phyloP scores from a whole-genome alignment of 129 eudicot genomes.

The Deinandra increscens region DNA sequence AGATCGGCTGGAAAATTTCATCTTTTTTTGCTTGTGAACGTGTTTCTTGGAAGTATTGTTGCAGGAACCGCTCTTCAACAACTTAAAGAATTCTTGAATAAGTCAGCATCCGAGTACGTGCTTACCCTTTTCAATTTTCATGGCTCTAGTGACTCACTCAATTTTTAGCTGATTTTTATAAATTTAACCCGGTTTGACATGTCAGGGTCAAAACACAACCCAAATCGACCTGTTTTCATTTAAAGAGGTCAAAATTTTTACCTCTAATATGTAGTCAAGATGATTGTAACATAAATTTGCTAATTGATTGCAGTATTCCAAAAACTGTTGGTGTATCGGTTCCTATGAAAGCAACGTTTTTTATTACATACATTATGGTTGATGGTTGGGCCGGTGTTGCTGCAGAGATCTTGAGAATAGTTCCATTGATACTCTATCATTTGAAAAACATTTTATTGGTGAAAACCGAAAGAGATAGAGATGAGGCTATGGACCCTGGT shows the following conservation, averaged over 20 bases:
- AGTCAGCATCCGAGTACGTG: conserved; percentile 71
- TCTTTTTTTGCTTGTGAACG: conserved; percentile 73
- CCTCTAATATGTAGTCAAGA: background rate
- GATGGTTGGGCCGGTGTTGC: conserved; percentile 97
- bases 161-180: background rate
- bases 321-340: conserved; percentile 81
- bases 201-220: background rate
- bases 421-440: conserved; percentile 67
- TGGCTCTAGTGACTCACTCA: background rate
- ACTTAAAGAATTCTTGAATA: conserved; percentile 57
- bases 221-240: background rate
- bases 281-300: background rate
- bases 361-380: conserved; percentile 77
- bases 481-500: conserved; percentile 90
- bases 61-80: conserved; percentile 86
- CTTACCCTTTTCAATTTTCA: background rate
- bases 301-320: conserved; percentile 57
- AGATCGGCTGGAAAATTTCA: conserved; percentile 77
- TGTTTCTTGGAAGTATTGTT: conserved; percentile 77
- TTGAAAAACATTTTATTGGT: conserved; percentile 81
- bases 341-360: conserved; percentile 93
- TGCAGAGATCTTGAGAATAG: conserved; percentile 69
- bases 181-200: background rate
- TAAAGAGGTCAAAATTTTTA: background rate
- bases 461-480: conserved; percentile 81